Evolutionary conservation across 306 rosid species (phyloP).

Genomic region (Ormosia semicastrata): DNA sequence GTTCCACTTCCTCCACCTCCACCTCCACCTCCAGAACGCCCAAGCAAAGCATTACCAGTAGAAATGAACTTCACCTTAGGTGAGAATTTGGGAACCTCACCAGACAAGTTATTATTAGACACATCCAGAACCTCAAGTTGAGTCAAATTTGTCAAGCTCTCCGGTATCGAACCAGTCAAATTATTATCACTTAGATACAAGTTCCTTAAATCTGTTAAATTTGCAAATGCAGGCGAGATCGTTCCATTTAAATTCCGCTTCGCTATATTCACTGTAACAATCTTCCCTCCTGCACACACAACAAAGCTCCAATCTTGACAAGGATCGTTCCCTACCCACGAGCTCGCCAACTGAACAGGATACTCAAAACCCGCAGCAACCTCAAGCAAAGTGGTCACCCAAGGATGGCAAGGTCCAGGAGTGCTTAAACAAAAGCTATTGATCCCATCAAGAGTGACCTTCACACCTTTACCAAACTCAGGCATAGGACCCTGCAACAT

Average conservation of each 20-base stretch:
- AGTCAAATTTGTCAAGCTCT: slow-evolving; percentile 38
- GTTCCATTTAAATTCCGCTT: slow-evolving; percentile 49
- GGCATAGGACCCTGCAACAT: slow-evolving; percentile 67
- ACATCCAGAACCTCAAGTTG: slow-evolving; percentile 58
- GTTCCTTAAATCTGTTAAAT: slow-evolving; percentile 49
- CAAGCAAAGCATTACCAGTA: slow-evolving; percentile 57
- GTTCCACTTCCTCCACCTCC: slow-evolving; percentile 44
- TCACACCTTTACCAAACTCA: slow-evolving; percentile 37
- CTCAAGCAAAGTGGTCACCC: slow-evolving; percentile 48
- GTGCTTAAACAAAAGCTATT: slow-evolving; percentile 49
- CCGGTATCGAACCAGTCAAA: slow-evolving; percentile 61
- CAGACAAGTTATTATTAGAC: slow-evolving; percentile 58
- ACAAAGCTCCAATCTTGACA: slow-evolving; percentile 46
- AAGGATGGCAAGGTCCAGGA: slow-evolving; percentile 53
- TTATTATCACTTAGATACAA: slow-evolving; percentile 45
- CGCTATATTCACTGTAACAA: slow-evolving; percentile 42
- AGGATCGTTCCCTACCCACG: slow-evolving; percentile 54
- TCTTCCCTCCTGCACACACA: slow-evolving; percentile 40
- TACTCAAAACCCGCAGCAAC: slow-evolving; percentile 53
- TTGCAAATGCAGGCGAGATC: slow-evolving; percentile 66
- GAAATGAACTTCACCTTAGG: slow-evolving; percentile 36
- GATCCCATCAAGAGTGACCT: slow-evolving; percentile 30
- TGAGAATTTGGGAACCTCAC: slow-evolving; percentile 58
- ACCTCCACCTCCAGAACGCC: slow-evolving; percentile 38
- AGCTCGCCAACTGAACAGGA: slow-evolving; percentile 38